These are phyloP conservation scores for Gloeophyllum trabeum DNA, from an alignment of 768 basidiomycete genomes.

Conservation along the genomic window DNA sequence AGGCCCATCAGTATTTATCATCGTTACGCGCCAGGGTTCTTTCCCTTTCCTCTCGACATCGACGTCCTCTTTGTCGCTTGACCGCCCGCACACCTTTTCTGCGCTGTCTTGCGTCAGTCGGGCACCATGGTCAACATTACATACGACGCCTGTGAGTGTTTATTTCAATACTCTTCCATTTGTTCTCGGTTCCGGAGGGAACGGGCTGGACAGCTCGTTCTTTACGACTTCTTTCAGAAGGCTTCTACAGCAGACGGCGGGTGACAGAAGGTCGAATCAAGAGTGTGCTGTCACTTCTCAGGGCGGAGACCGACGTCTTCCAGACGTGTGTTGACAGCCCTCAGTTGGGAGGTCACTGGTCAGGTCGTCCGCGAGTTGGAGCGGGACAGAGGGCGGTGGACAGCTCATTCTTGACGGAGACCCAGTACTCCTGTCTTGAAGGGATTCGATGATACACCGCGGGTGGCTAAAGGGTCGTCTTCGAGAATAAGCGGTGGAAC, in stretches of 20 bases:
- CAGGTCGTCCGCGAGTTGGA: no score
- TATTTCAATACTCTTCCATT: background rate
- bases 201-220: slow-evolving; percentile 10
- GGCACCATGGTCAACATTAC: slow-evolving; percentile 29
- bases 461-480: no score
- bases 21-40: background rate
- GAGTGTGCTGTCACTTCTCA: background rate
- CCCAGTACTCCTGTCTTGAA: no score
- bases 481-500: no score
- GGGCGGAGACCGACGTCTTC: background rate
- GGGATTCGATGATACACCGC: no score
- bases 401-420: no score
- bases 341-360: no score
- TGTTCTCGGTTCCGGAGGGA: background rate
- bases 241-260: slow-evolving; percentile 5
- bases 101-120: background rate
- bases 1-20: background rate
- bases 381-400: no score
- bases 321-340: background rate
- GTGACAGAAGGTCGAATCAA: background rate
- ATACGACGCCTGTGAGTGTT: slow-evolving; percentile 26
- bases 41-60: background rate
- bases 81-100: background rate
- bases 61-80: background rate
- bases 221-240: slow-evolving; percentile 19